These are phyloP conservation scores for Lotus japonicus DNA, from an alignment of 306 rosid genomes.

Conservation along the genomic window DNA sequence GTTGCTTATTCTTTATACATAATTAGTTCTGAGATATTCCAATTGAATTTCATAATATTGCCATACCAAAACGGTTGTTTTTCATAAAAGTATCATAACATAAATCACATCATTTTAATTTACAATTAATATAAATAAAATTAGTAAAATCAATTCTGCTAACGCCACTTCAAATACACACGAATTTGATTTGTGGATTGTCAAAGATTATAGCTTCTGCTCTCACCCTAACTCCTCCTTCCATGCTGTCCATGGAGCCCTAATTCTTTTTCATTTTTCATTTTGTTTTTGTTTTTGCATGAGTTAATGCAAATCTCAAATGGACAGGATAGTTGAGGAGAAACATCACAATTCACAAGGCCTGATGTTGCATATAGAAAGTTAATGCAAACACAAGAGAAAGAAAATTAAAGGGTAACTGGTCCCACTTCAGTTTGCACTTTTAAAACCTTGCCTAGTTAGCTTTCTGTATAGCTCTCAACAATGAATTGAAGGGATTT, in stretches of 20 bases:
- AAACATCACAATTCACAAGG: conserved; percentile 12
- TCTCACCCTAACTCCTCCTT: background rate
- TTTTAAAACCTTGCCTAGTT: conserved; percentile 14
- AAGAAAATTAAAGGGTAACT: background rate
- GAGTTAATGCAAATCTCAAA: conserved; percentile 2
- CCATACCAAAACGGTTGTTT: too few species aligned
- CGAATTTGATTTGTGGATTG: too few species aligned
- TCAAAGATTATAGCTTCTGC: background rate
- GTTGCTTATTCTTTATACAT: too few species aligned
- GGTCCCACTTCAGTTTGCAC: conserved; percentile 33
- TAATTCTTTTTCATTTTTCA: background rate
- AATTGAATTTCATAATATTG: too few species aligned
- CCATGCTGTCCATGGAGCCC: conserved; percentile 1
- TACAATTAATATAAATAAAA: too few species aligned
- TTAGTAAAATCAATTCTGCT: too few species aligned
- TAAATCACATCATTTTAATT: too few species aligned
- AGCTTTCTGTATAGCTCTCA: conserved; percentile 18
- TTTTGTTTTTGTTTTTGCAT: background rate
- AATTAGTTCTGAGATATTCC: too few species aligned
- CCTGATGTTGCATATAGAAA: background rate
- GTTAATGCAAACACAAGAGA: conserved; percentile 3
- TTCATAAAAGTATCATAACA: too few species aligned
- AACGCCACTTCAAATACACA: too few species aligned
- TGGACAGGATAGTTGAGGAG: conserved; percentile 20
- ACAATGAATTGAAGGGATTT: background rate